Conservation (phyloP, 495 filamentous ascomycete species). For the Penicillium antarcticum region DNA sequence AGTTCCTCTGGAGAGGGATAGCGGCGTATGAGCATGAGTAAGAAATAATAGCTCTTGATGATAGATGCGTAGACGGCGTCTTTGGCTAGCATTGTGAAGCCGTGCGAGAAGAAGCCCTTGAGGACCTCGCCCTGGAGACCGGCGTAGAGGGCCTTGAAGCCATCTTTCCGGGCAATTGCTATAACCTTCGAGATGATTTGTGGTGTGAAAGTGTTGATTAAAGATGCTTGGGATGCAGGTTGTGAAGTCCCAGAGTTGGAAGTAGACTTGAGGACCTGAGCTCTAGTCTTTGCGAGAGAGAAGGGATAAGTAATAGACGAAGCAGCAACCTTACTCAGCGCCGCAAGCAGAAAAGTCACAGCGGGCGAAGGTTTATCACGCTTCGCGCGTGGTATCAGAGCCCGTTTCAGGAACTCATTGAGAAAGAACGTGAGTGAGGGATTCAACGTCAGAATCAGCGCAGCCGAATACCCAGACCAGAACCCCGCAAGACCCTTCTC, state of each 20-base stretch:
- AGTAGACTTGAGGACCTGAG: conserved; percentile 51
- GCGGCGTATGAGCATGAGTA: conserved; percentile 34
- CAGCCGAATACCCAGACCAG: conserved; percentile 89
- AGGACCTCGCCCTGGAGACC: conserved; percentile 74
- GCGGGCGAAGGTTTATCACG: conserved; percentile 51
- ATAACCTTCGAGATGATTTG: conserved; percentile 63
- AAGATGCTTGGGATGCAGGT: conserved; percentile 3
- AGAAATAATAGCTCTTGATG: conserved; percentile 61
- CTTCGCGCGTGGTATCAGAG: conserved; percentile 47
- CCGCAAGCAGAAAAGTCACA: conserved; percentile 71
- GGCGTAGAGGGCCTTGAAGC: conserved; percentile 67
- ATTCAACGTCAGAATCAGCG: conserved; percentile 77
- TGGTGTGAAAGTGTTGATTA: conserved; percentile 24
- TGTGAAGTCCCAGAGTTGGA: background rate
- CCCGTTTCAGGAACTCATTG: conserved; percentile 64
- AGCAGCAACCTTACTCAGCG: conserved; percentile 75
- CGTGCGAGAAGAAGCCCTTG: conserved; percentile 84
- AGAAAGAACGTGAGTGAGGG: conserved; percentile 84
- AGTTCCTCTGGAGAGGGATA: conserved; percentile 46
- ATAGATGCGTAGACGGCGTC: conserved; percentile 74
- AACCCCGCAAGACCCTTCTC: conserved; percentile 77
- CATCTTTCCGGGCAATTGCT: conserved; percentile 63
- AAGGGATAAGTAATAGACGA: conserved; percentile 83
- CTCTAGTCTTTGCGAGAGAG: conserved; percentile 73
- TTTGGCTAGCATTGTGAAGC: conserved; percentile 87